Conservation (phyloP, 306 rosid species). For the Rosa lucieae region DNA sequence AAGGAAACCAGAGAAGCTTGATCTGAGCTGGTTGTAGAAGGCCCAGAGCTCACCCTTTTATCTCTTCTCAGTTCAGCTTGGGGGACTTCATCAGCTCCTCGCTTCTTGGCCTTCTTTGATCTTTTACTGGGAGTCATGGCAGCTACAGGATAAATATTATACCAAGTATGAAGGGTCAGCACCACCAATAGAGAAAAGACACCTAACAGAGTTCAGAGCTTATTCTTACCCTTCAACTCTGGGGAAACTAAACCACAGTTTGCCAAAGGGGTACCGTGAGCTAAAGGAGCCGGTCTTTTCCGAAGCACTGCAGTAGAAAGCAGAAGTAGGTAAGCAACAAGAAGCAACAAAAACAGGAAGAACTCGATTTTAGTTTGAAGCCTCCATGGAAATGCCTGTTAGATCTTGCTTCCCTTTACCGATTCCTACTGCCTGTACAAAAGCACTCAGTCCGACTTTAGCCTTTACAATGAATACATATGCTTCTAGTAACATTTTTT, state of each 20-base stretch:
- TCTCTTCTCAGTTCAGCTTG: not conserved
- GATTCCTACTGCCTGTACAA: conserved; percentile 74
- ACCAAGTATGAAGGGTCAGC: not conserved
- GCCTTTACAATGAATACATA: conserved; percentile 60
- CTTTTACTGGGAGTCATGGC: not conserved
- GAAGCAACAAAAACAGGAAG: conserved; percentile 13
- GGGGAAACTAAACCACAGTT: conserved; percentile 2
- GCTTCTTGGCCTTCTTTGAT: conserved; percentile 2
- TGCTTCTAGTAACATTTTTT: conserved; percentile 66
- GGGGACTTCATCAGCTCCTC: not conserved
- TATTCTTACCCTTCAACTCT: not conserved
- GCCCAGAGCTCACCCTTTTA: not conserved
- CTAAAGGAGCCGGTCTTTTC: not conserved
- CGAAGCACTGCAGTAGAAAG: conserved; percentile 3
- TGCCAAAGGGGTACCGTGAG: not conserved
- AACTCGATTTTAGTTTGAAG: conserved; percentile 49
- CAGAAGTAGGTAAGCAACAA: not conserved
- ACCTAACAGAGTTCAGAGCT: not conserved
- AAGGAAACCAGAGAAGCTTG: not conserved
- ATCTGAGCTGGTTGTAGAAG: not conserved
- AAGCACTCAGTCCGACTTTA: conserved; percentile 58
- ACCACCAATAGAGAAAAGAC: not conserved
- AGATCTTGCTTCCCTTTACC: conserved; percentile 89
- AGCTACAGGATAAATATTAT: not conserved
- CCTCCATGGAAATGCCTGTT: conserved; percentile 51